Base-by-base conservation (phyloP, 148 eudicot species). In the Cornus suecica region DNA sequence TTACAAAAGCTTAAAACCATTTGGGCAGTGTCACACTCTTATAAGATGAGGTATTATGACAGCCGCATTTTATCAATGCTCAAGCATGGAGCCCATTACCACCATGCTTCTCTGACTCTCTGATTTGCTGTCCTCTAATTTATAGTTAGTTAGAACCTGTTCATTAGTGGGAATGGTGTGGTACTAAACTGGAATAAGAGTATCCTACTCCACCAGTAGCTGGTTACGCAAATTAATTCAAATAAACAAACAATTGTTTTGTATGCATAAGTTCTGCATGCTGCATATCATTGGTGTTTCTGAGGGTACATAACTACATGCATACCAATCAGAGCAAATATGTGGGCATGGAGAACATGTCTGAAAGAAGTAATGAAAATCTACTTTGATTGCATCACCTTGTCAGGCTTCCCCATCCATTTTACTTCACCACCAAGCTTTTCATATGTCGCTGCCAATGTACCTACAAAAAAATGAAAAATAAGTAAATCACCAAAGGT, bases 341-440 rank as follows among this genome's bases (percentile, higher is more conserved):
- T 20, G 27, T 1, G 54, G 54, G 54, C 31, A 26, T n/a, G 22
- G 27, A 74, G 4, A 10, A 13, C 13, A 34, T 8, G 18, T 65
- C 14, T 24, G 30, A 41, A 45, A 25, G 68, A 52, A 16, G 26
- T 31, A 41, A 37, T 37, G 63, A 2, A 16, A 60, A 63, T 16
- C n/a, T 34, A n/a, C 8, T 71, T n/a, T 69, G 42, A 25, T 22
- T 61, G 20, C 24, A 34, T 80, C 78, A 93, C 92, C 98, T 93
- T 80, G 68, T 84, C 94, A 62, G 98, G 98, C 82, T 94, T 94
- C 74, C 98, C 98, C 98, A 94, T 92, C 95, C 97, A 94, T 80
- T 90, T 94, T 74, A 94, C 98, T 90, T 94, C 98, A 56, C 98
- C 97, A 26, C 97, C 94, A 71, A 94, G 92, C 76, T 94, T 80